A percentile compares a stretch with the other conserved stretches of the same genome.
These are phyloP conservation scores for Ceratocystis destructans DNA, from an alignment of 2,329 filamentous ascomycete genomes.

Conservation along the genomic window DNA sequence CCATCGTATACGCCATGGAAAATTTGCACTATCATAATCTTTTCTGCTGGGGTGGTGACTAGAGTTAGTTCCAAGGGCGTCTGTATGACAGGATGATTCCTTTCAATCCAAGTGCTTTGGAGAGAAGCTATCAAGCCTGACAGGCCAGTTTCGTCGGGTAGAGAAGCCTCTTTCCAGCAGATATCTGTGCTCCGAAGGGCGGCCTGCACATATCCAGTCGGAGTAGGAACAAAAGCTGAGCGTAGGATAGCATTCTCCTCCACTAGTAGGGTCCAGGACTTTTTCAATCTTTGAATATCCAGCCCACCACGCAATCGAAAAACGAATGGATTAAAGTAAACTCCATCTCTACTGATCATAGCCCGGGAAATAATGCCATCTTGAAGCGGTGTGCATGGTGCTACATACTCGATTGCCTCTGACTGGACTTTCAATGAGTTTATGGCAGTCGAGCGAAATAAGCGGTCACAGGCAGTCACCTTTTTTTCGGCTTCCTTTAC, in stretches of 20 bases:
- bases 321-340: conserved; percentile 68
- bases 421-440: conserved; percentile 37
- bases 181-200: conserved; percentile 36
- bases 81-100: conserved; percentile 36
- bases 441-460: conserved; percentile 40
- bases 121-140: background rate
- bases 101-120: conserved; percentile 38
- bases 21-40: conserved; percentile 48
- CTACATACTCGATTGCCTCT: conserved; percentile 53
- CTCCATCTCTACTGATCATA: conserved; percentile 34
- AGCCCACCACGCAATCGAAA: conserved; percentile 39
- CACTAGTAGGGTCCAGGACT: conserved; percentile 45
- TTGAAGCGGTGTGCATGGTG: conserved; percentile 74
- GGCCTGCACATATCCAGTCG: conserved; percentile 64
- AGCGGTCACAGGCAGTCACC: conserved; percentile 51
- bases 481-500: conserved; percentile 35
- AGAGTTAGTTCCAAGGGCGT: conserved; percentile 40
- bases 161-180: conserved; percentile 32
- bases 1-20: conserved; percentile 87
- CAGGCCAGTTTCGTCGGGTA: background rate
- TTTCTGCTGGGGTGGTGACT: conserved; percentile 23
- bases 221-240: conserved; percentile 56
- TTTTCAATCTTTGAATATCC: conserved; percentile 35
- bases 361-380: conserved; percentile 71
- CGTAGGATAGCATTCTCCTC: conserved; percentile 50